Conservation (phyloP, 2,329 filamentous ascomycete species). For the Scortechinia acanthostroma region DNA sequence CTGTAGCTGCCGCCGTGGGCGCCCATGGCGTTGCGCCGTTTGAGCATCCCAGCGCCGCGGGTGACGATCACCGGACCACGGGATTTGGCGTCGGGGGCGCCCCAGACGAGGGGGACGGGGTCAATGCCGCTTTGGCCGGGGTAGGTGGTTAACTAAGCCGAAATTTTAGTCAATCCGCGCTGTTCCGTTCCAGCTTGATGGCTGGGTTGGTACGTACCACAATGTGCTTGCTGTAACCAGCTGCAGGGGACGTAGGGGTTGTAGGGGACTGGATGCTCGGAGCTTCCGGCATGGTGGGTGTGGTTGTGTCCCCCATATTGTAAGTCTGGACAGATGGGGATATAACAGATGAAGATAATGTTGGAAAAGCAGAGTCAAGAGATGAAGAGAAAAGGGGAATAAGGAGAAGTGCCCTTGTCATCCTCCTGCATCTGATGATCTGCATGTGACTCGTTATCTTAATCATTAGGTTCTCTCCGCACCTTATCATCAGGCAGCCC, state of each 20-base stretch:
- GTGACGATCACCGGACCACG: conserved; percentile 13
- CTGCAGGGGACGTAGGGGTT: not conserved
- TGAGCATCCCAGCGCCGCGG: conserved; percentile 8
- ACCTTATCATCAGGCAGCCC: too few species aligned
- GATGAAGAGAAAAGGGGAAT: not conserved
- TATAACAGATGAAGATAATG: not conserved
- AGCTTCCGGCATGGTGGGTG: not conserved
- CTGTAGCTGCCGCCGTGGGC: conserved; percentile 10
- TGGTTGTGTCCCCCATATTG: too few species aligned
- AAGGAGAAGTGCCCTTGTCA: not conserved
- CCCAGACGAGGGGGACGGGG: conserved; percentile 11
- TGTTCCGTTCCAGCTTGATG: not conserved
- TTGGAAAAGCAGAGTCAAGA: not conserved
- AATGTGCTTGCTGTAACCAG: conserved; percentile 2
- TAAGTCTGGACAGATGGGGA: not conserved
- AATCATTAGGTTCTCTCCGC: too few species aligned
- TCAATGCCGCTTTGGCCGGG: conserved; percentile 13
- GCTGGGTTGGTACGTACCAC: not conserved
- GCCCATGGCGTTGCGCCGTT: conserved; percentile 12
- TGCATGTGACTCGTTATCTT: not conserved
- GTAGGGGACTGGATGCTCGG: too few species aligned
- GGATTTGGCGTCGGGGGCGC: conserved; percentile 7
- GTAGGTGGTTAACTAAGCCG: conserved; percentile 10
- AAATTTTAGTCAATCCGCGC: not conserved
- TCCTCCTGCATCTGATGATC: not conserved